Conservation (phyloP, 306 rosid genomes). For the Clitoria ternatea region DNA sequence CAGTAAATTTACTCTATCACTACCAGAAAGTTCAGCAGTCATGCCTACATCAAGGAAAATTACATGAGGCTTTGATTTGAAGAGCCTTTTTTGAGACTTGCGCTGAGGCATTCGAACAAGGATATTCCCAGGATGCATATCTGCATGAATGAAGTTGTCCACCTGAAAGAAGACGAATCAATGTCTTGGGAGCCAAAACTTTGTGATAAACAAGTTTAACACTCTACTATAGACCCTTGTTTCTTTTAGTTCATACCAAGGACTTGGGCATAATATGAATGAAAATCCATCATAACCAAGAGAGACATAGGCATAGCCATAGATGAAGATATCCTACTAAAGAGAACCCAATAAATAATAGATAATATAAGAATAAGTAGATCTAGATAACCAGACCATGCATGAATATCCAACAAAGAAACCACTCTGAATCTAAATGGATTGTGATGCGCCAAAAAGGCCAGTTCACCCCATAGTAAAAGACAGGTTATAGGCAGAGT, state of each 20-base stretch:
- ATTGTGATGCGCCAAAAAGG: background rate
- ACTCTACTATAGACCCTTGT: background rate
- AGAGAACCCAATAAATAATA: background rate
- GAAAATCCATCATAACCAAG: background rate
- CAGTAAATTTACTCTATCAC: constrained; percentile 78
- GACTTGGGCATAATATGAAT: background rate
- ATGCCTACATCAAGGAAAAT: constrained; percentile 98
- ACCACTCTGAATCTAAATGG: constrained; percentile 1
- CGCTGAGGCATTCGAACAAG: constrained; percentile 74
- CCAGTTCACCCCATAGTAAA: background rate
- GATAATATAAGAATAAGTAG: background rate
- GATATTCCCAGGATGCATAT: constrained; percentile 99
- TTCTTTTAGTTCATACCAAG: background rate
- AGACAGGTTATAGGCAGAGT: background rate
- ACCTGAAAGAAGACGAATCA: constrained; percentile 66
- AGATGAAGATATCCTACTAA: background rate
- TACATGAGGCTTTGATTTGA: constrained; percentile 96
- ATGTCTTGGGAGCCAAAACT: constrained; percentile 35
- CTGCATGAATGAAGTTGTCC: constrained; percentile 99
- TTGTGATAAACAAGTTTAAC: constrained; percentile 11
- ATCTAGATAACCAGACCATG: background rate
- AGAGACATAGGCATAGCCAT: background rate
- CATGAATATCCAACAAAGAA: background rate
- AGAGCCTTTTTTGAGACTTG: constrained; percentile 67
- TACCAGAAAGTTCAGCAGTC: constrained; percentile 96